Evolutionary conservation across 2,329 filamentous ascomycete genomes (phyloP), one percentile per base, ranked within the genome.

Genomic region (Pestalotiopsis sp.): DNA sequence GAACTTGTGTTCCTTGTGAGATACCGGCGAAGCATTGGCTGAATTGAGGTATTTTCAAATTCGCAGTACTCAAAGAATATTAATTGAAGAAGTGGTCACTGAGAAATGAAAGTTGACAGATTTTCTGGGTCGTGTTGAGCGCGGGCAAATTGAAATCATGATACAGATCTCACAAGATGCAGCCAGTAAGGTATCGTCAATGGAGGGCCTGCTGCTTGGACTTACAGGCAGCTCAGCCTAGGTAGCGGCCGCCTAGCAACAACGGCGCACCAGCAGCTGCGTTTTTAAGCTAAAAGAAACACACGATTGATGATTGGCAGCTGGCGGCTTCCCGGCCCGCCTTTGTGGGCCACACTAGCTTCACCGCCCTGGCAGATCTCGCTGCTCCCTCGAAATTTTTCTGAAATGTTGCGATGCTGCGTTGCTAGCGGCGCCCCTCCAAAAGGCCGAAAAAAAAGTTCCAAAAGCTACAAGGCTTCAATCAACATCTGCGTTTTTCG

Each of bases 351-450:
- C 9, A 5, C 12, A 13, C 38, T 64, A 64, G 62, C 45, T 31
- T 64, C 66, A 67, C 66, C 66, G 66, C 66, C 66, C 65, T 11
- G 59, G 66, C 59, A 63, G 66, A 57, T 57, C 23, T 31, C 9
- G n/a, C 25, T n/a, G 31, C 14, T 14, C 31, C 55, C 66, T 49
- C 36, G 66, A 64, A 67, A 67, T 67, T 64, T 72, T 72, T 73
- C 62, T 69, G 60, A 59, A 66, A 27, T 65, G 55, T 57, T 66
- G 66, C 41, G 62, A 57, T 57, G 65, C 49, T 59, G n/a, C 11
- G 17, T 36, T 41, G 17, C 23, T 49, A 23, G 65, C 64, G 68
- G 70, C 64, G 66, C 69, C 62, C 68, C 60, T 59, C 64, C 69
- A 52, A 23, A 45, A 66, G 65, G 61, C 59, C 39, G 60, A 57